Base-by-base conservation (phyloP, 345 rosid genomes). In the Cochlearia excelsa region DNA sequence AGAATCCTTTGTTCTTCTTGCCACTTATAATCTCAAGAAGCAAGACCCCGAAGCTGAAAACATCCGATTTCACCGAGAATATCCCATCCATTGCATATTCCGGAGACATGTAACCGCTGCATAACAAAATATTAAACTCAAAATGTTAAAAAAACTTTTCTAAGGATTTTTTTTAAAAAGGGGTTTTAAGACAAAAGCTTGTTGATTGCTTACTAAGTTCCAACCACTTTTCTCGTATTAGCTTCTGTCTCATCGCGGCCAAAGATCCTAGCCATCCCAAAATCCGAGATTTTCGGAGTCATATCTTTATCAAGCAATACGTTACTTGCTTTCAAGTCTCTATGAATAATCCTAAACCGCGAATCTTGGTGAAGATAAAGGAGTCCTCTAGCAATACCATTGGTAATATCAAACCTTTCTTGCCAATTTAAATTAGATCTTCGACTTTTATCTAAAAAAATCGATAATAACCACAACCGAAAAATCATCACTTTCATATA, bases 201-300 rank as follows among this genome's bases (percentile, higher is more conserved):
- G 55, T 45, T 37, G 41, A 27, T 28, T 39, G 65, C 92, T 78
- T 82, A 87, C 94, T 82, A 86, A 4, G 95, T 90, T 70, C 97
- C 95, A 1, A 87, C 95, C 1, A 87, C 81, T 59, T 79, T 79
- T 53, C 59, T 74, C 0, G 90, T 90, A 5, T 45, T 80, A 31
- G 78, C 85, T 46, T 87, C 85, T 1, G 73, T 79, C 71, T 86
- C 84, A 38, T 90, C 95, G 33, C 84, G 58, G 8, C 88, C 88
- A 41, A 87, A 87, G 29, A 87, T 78, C 61, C 90, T 74, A 30
- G 98, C 98, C 95, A 88, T 84, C 29, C 96, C 98, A 4, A 91
- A 91, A 53, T 91, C 93, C 0, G 87, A 86, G 39, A 88, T 91
- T 46, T 91, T 86, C 0, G 90, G 95, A 35, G 57, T 75, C 90